Evolutionary conservation across 768 basidiomycete genomes (phyloP), one percentile per base, ranked within the genome.

Genomic region (Pulveroboletus sp.): DNA sequence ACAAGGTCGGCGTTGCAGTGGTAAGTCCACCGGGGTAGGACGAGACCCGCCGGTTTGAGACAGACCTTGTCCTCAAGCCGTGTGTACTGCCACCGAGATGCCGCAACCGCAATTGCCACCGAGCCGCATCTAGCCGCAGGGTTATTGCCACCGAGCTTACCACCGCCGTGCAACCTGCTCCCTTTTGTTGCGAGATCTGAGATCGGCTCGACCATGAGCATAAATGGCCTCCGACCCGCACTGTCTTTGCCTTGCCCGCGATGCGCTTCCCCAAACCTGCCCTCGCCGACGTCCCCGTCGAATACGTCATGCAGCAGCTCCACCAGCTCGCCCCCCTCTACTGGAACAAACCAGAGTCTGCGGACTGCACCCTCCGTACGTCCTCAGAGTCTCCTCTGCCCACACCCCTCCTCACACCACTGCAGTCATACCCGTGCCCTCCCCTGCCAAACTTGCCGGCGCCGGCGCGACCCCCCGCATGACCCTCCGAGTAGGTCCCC

Each of bases 281-380:
- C 9, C 13, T 23, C 22, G 22, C 37, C 20, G 22, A 22, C 36
- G 36, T 37, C 20, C 36, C 36, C 20, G 11, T 22, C 36, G 36
- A 20, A n/a, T 24, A 43, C 17, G 12, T 42, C 19, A 30, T 30
- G 1, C 27, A 30, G 3, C 41, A 30, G 1, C 41, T 43, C 5
- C 29, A 29, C 6, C 23, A 68, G 61, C 71, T 89, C 43, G 87
- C 86, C 13, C 70, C 79, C 19, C 70, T 76, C 40, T 87, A 83
- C 69, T 89, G 88, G 87, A 78, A 83, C 60, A 85, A 81, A 54
- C 76, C 80, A 50, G 83, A 86, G 56, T 86, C 82, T 1, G 79
- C 87, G 9, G 85, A 91, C 67, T 91, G 87, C 67, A 88, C 88
- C 14, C 76, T 90, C 49, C 76, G 89, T 89, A 59, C 29, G 78